A percentile compares a stretch with the other conserved stretches of the same genome.
These are phyloP conservation scores for Colletotrichum sp. DNA, from an alignment of 2,329 filamentous ascomycete species.

Conservation along the genomic window DNA sequence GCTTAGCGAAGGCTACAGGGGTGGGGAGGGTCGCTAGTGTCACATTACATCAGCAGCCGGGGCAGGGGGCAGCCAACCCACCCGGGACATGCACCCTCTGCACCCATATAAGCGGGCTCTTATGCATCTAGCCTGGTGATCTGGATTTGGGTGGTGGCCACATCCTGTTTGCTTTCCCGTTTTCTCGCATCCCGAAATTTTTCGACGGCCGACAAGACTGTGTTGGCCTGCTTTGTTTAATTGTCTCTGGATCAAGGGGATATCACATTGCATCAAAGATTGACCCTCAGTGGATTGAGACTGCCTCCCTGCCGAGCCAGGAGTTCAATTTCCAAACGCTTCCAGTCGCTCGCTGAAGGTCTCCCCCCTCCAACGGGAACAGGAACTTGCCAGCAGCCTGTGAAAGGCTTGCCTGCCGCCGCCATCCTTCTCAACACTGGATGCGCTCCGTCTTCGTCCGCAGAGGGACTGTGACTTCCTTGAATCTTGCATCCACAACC, in stretches of 20 bases:
- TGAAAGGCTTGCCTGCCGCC: slow-evolving; percentile 1
- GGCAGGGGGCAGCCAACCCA: slow-evolving; percentile 11
- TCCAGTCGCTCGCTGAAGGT: background rate
- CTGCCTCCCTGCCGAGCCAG: background rate
- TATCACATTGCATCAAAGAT: background rate
- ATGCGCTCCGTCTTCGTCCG: slow-evolving; percentile 18
- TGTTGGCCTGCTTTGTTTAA: background rate
- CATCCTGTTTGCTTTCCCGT: slow-evolving; percentile 14
- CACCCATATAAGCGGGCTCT: slow-evolving; percentile 19
- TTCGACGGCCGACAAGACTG: background rate
- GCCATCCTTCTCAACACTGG: slow-evolving; percentile 11
- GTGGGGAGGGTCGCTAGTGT: background rate
- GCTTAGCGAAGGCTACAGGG: slow-evolving; percentile 1
- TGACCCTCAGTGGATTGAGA: background rate
- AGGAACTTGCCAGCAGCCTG: background rate
- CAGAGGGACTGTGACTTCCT: slow-evolving; percentile 19
- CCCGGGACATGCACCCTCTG: slow-evolving; percentile 10
- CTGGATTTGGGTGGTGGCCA: slow-evolving; percentile 8
- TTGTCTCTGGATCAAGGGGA: background rate
- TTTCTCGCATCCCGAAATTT: slow-evolving; percentile 13
- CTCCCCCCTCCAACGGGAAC: background rate
- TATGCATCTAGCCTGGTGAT: slow-evolving; percentile 23
- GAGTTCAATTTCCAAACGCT: background rate
- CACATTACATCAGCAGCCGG: slow-evolving; percentile 19
- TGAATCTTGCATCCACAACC: slow-evolving; percentile 17